phyloP scores from a whole-genome alignment of 2,329 filamentous ascomycete species.

The Acarospora socialis region DNA sequence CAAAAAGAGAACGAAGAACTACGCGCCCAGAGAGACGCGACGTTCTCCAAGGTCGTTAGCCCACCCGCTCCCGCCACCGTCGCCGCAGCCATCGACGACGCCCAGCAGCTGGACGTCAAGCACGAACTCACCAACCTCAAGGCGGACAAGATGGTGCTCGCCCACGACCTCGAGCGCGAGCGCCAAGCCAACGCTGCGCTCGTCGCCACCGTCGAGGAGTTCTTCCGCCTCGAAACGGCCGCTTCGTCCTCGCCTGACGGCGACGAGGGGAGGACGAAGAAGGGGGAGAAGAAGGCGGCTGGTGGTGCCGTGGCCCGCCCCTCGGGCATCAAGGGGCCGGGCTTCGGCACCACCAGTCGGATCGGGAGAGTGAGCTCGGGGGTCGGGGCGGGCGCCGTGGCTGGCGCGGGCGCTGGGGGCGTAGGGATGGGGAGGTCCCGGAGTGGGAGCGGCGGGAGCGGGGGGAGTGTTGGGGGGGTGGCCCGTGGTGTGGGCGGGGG shows the following conservation, averaged over 20 bases:
- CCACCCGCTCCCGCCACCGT: slow-evolving; percentile 17
- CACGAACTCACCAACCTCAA: neutral
- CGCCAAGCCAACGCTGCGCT: neutral
- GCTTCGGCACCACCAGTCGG: slow-evolving; percentile 15
- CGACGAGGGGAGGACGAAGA: slow-evolving; percentile 2
- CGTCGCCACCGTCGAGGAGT: neutral
- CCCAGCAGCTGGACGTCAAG: slow-evolving; percentile 32
- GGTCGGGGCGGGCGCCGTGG: too few species aligned
- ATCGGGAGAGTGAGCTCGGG: slow-evolving; percentile 15
- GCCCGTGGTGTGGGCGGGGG: slow-evolving; percentile 8
- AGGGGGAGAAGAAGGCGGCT: too few species aligned
- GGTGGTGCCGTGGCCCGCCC: slow-evolving; percentile 1
- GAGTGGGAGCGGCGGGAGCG: slow-evolving; percentile 11
- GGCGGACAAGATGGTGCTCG: neutral
- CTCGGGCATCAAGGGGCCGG: slow-evolving; percentile 15
- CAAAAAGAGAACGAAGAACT: slow-evolving; percentile 62
- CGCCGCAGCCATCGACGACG: slow-evolving; percentile 29
- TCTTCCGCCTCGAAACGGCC: neutral
- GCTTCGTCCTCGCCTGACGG: neutral
- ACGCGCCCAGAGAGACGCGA: slow-evolving; percentile 49
- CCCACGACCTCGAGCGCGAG: neutral
- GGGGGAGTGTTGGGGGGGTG: slow-evolving; percentile 11
- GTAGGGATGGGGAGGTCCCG: slow-evolving; percentile 9
- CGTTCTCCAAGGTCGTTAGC: slow-evolving; percentile 42
- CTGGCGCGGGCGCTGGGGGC: slow-evolving; percentile 6